These are phyloP conservation scores for Phialophora expanda DNA, from an alignment of 2,329 filamentous ascomycete genomes.

Conservation along the genomic window DNA sequence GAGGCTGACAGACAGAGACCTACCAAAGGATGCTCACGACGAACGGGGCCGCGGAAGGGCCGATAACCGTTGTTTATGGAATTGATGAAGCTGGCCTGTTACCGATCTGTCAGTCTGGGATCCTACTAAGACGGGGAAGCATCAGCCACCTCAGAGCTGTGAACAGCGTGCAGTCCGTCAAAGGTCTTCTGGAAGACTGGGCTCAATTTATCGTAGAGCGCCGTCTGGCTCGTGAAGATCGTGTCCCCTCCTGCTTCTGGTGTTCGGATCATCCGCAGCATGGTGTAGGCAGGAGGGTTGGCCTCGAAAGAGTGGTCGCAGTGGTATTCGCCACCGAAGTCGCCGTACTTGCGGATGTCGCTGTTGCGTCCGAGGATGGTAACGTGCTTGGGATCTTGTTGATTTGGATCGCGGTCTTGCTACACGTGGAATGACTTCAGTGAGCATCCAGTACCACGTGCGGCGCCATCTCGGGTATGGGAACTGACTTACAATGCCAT, in stretches of 20 bases:
- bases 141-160: conserved; percentile 36
- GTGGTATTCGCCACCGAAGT: conserved; percentile 37
- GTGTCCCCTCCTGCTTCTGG: conserved; percentile 39
- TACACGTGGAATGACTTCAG: neutral
- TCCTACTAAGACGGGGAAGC: neutral
- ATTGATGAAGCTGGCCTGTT: conserved; percentile 28
- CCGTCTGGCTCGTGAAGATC: conserved; percentile 40
- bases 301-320: conserved; percentile 40
- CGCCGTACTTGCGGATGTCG: conserved; percentile 34
- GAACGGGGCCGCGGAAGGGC: conserved; percentile 34
- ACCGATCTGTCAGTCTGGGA: neutral
- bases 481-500: conserved; percentile 27
- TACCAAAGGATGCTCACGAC: conserved; percentile 36
- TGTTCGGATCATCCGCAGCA: conserved; percentile 36
- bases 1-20: neutral
- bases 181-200: conserved; percentile 37
- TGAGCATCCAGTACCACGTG: neutral
- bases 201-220: conserved; percentile 40
- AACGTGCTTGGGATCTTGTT: conserved; percentile 39
- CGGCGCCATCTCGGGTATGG: no score
- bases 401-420: conserved; percentile 40
- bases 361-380: conserved; percentile 39
- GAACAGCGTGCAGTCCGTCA: conserved; percentile 38
- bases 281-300: conserved; percentile 40
- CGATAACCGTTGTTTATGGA: conserved; percentile 35